These are phyloP conservation scores for Symbiodinium natans DNA, from an alignment of 73 alveolate species.

Conservation along the genomic window DNA sequence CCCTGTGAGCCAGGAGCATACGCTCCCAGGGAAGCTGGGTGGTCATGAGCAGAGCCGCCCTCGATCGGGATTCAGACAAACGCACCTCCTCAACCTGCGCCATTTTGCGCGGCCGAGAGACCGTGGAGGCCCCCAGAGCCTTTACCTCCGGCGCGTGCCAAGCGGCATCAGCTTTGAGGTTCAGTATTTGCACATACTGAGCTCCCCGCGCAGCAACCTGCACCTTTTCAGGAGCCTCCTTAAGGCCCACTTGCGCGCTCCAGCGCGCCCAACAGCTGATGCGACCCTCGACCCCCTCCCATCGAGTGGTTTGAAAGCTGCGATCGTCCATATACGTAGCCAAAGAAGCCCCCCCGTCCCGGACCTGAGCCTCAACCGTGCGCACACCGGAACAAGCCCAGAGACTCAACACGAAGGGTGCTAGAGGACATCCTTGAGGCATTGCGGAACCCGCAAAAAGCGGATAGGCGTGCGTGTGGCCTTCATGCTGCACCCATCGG, in stretches of 20 bases:
- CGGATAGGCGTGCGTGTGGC: not conserved
- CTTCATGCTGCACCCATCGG: not conserved
- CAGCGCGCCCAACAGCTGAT: not conserved
- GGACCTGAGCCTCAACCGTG: not conserved
- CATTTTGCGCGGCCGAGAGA: not conserved
- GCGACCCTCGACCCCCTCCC: not conserved
- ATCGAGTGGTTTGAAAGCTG: not conserved
- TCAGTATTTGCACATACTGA: not conserved
- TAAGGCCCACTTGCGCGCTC: not conserved
- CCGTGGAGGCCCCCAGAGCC: not conserved
- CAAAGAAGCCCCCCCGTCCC: not conserved
- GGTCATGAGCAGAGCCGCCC: not conserved
- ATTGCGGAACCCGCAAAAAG: not conserved
- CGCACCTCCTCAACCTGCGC: not conserved
- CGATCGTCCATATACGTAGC: not conserved
- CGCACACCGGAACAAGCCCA: not conserved
- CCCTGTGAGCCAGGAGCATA: not conserved
- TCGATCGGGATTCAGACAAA: not conserved
- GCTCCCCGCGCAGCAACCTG: not conserved
- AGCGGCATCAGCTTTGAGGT: not conserved
- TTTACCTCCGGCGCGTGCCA: not conserved
- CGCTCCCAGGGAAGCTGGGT: not conserved
- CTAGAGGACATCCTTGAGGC: not conserved
- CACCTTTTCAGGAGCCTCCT: not conserved
- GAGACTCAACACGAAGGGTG: not conserved